Evolutionary conservation across 2,329 filamentous ascomycete species (phyloP).

Genomic region (Pezicula neosporulosa): DNA sequence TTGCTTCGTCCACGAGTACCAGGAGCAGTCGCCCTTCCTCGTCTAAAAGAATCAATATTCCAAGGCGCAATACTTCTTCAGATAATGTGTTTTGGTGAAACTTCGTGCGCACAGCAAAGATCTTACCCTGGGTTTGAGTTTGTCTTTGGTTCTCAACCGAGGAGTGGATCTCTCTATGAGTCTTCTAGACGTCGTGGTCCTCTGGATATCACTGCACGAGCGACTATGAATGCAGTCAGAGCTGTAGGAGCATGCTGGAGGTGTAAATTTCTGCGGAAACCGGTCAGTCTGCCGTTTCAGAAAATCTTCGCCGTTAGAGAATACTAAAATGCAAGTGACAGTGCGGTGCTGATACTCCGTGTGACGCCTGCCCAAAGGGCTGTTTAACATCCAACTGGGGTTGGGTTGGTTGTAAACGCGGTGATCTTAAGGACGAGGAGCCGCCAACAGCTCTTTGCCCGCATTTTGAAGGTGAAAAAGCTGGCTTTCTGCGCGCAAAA

Average conservation of each 20-base stretch:
- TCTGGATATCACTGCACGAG: constrained; percentile 1
- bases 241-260: constrained; percentile 10
- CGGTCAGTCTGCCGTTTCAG: constrained; percentile 1
- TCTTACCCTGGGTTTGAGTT: too few relatives aligned
- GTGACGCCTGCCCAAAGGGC: constrained; percentile 6
- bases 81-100: too few relatives aligned
- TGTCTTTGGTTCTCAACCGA: too few relatives aligned
- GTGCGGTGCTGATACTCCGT: constrained; percentile 8
- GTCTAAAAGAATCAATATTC: too few relatives aligned
- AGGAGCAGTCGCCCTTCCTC: too few relatives aligned
- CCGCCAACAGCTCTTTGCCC: constrained; percentile 3
- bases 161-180: too few relatives aligned
- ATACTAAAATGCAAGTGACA: not conserved
- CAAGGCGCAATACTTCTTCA: too few relatives aligned
- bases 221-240: constrained; percentile 9
- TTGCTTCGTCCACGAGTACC: too few relatives aligned
- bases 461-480: too few relatives aligned
- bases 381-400: constrained; percentile 7
- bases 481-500: too few relatives aligned
- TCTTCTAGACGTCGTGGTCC: constrained; percentile 5
- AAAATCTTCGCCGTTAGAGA: not conserved
- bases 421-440: constrained; percentile 5
- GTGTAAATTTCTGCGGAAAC: constrained; percentile 12
- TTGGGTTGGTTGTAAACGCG: constrained; percentile 8
- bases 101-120: too few relatives aligned